A percentile compares a stretch with the other conserved stretches of the same genome.
Evolutionary conservation across 2,329 filamentous ascomycete genomes (phyloP).

Genomic region (Alternaria ventricosa): DNA sequence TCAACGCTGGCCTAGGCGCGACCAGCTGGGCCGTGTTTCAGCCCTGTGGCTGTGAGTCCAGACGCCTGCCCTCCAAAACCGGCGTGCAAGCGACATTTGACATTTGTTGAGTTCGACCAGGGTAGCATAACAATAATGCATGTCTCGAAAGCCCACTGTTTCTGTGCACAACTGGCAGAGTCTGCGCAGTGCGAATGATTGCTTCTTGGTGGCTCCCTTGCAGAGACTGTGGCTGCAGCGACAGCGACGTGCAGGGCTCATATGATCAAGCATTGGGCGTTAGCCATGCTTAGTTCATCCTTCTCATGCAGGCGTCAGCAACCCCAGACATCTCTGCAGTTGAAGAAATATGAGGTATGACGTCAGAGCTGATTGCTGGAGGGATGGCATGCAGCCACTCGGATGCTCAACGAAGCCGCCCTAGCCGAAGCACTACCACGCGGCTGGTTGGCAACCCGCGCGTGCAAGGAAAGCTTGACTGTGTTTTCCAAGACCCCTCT

Average conservation of each 20-base stretch:
- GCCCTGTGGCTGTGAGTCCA: constrained; percentile 2
- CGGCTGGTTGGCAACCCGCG: background rate
- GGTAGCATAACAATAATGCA: background rate
- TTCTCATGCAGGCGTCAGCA: background rate
- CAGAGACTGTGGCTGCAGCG: background rate
- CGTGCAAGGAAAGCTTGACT: background rate
- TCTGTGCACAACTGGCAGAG: background rate
- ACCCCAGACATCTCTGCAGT: background rate
- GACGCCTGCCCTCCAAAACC: background rate
- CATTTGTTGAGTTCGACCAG: background rate
- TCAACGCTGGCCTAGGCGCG: constrained; percentile 9
- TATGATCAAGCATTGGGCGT: background rate
- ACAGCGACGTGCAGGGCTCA: background rate
- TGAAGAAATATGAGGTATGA: background rate
- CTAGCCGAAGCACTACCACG: background rate
- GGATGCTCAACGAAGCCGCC: background rate
- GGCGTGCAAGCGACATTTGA: background rate
- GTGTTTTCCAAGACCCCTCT: background rate
- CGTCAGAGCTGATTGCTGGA: background rate
- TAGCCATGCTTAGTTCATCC: background rate
- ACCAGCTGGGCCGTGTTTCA: constrained; percentile 6
- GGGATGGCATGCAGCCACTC: background rate
- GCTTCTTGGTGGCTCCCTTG: background rate
- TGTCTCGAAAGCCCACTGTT: background rate
- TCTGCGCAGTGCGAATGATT: background rate